Evolutionary conservation across 108 stramenopile genomes (phyloP), one percentile per base, ranked within the genome.

Genomic region (Cyclotella baltica): DNA sequence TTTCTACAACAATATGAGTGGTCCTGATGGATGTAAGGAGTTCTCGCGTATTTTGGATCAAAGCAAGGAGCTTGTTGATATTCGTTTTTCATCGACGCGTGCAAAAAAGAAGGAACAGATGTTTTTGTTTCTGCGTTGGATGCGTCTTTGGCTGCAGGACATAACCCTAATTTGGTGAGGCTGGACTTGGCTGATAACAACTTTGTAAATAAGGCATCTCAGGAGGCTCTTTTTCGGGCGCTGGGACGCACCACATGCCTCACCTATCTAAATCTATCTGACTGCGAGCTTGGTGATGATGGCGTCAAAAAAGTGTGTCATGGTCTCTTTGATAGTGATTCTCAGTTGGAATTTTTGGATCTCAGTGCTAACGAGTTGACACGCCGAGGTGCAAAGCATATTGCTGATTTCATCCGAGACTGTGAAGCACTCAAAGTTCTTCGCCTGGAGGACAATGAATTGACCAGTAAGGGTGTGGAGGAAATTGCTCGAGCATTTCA

Each of bases 1-100:
- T 62, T 85, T 88, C 62, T 85, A 74, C 63, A 83, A 85, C 43
- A 88, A 88, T 46, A 88, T 88, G 87, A 85, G 84, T 76, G 87
- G 87, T 20, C 80, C 72, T n/a, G 81, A 48, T 15, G 87, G 87
- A 48, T 80, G 84, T 56, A 83, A 61, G 67, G 66, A 78, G 28
- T 79, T 85, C 43, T 72, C 77, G 53, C 77, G 84, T 20, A 83
- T 88, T 62, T 40, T 85, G 27, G 80, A 80, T 19, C 65, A 82
- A 25, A 78, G 84, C 46, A 75, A 67, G 13, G 61, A 67, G 22
- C 36, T 85, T 56, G 71, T 61, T n/a, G 87, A 88, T 57, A 58
- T 85, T 58, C 81, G 84, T 22, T 85, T 88, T 58, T 83, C 84
- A 0, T 67, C 73, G 55, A 81, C 75, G 16, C 81, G 87, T 52